Evolutionary conservation across 257 asterid species (phyloP).

Genomic region (Vinca minor): DNA sequence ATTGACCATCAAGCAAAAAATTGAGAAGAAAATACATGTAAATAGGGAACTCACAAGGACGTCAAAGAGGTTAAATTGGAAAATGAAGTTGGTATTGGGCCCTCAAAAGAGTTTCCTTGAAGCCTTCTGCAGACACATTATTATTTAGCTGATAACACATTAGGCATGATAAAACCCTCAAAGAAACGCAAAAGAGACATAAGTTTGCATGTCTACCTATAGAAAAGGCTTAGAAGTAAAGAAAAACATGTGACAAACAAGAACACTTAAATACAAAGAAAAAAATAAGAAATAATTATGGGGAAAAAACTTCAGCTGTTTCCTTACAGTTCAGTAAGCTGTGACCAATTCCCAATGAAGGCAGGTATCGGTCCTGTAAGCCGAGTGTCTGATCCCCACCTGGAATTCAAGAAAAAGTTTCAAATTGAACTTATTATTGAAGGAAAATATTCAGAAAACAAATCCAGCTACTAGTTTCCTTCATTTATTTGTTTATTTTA

Average conservation of each 20-base stretch:
- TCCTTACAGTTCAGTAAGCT: constrained; percentile 48
- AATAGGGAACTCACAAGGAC: constrained; percentile 45
- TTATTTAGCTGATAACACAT: constrained; percentile 9
- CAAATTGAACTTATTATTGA: constrained; percentile 7
- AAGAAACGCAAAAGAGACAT: too few relatives aligned
- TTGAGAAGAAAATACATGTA: constrained; percentile 1
- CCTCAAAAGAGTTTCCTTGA: constrained; percentile 73
- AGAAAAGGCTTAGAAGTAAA: constrained; percentile 2
- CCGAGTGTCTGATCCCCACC: constrained; percentile 57
- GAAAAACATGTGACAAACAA: background rate
- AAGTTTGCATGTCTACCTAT: too few relatives aligned
- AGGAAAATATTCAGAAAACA: constrained; percentile 5
- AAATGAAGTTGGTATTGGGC: constrained; percentile 61
- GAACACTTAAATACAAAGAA: background rate
- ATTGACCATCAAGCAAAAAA: background rate
- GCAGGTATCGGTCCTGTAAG: constrained; percentile 65
- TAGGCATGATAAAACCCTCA: constrained; percentile 7
- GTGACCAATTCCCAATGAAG: constrained; percentile 63
- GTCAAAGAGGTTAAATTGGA: constrained; percentile 51
- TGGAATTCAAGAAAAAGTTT: constrained; percentile 25
- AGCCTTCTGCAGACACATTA: constrained; percentile 44
- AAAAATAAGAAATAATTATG: too few relatives aligned
- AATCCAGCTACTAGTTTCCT: background rate
- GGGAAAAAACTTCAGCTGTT: background rate
- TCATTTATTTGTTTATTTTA: background rate